phyloP scores from a whole-genome alignment of 176 grass and related monocot genomes.

The Bolboschoenus planiculmis region DNA sequence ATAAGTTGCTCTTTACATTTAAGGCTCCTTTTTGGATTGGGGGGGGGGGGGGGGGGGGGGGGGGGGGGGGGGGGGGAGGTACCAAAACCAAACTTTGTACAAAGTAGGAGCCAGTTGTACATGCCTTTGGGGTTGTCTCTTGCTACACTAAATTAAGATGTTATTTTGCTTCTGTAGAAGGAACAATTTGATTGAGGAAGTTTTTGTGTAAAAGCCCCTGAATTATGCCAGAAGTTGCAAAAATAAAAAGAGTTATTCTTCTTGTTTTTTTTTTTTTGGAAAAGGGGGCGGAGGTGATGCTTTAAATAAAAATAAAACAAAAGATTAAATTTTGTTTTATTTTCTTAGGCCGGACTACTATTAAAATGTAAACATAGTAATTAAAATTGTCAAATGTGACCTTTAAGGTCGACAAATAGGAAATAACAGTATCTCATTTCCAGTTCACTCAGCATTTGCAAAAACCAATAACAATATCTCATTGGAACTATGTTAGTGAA shows the following conservation, averaged over 20 bases:
- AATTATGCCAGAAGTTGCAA: background rate
- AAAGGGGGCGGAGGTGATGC: background rate
- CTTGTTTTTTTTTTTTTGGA: background rate
- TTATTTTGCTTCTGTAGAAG: background rate
- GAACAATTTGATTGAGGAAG: constrained; percentile 11
- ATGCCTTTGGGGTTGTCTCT: constrained; percentile 4
- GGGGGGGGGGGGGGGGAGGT: background rate
- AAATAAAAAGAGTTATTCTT: too few species aligned
- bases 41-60: background rate
- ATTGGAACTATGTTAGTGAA: background rate
- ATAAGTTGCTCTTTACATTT: constrained; percentile 1
- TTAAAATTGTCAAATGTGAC: background rate
- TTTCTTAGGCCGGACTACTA: background rate
- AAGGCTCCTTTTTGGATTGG: background rate
- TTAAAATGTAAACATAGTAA: background rate
- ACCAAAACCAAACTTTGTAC: background rate
- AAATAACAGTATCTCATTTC: background rate
- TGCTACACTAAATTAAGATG: background rate
- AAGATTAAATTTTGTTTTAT: background rate
- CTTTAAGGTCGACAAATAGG: background rate
- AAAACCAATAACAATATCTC: background rate
- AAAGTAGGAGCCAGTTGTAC: constrained; percentile 14
- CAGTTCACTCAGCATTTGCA: background rate
- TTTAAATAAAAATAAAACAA: background rate
- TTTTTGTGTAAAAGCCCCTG: background rate